phyloP scores from a whole-genome alignment of 2,329 filamentous ascomycete species.

The Chalaropsis thielavioides region DNA sequence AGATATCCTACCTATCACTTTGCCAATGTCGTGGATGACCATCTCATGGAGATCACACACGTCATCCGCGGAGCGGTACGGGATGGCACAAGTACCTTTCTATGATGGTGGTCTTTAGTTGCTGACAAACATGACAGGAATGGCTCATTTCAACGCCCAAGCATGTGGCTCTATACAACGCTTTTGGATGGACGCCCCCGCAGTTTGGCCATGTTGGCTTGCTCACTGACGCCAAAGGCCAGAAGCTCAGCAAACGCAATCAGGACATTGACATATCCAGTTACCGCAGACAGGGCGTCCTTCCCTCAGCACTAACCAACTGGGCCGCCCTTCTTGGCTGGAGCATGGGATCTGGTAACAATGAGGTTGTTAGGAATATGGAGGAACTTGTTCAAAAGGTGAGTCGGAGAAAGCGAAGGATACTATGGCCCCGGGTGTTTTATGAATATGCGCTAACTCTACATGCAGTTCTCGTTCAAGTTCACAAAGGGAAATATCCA shows the following conservation, averaged over 20 bases:
- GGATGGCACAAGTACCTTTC: conserved; percentile 9
- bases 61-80: conserved; percentile 73
- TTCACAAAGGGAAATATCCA: conserved; percentile 86
- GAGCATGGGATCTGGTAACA: conserved; percentile 45
- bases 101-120: not conserved
- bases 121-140: conserved; percentile 39
- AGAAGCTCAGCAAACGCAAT: conserved; percentile 79
- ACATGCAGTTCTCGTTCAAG: conserved; percentile 56
- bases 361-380: conserved; percentile 56
- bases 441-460: conserved; percentile 20
- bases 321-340: conserved; percentile 78
- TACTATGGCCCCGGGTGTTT: not conserved
- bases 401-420: conserved; percentile 22
- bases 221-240: conserved; percentile 50
- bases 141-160: conserved; percentile 91
- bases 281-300: conserved; percentile 33
- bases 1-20: conserved; percentile 93
- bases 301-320: conserved; percentile 47
- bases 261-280: conserved; percentile 34
- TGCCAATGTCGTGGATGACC: conserved; percentile 92
- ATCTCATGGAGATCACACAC: conserved; percentile 89
- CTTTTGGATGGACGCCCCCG: conserved; percentile 59
- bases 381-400: conserved; percentile 56
- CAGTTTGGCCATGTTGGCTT: conserved; percentile 70
- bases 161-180: conserved; percentile 55